Percentiles rank a stretch among this genome's conserved stretches.
phyloP scores from a whole-genome alignment of 768 basidiomycete genomes.

The Boletus vermiculosoides region DNA sequence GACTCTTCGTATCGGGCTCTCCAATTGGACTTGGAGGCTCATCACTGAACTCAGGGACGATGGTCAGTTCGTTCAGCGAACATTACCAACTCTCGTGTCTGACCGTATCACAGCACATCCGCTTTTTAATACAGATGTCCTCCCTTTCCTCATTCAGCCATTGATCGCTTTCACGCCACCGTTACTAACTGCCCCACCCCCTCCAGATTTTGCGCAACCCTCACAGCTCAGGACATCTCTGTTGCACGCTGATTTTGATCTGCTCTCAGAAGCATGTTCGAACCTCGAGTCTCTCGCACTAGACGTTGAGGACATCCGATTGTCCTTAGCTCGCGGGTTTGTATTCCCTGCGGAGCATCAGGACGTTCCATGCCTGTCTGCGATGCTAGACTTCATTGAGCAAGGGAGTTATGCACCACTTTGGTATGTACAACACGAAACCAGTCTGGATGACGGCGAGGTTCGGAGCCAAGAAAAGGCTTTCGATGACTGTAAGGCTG shows the following conservation, averaged over 20 bases:
- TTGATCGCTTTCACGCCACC: constrained; percentile 64
- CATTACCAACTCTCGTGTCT: background rate
- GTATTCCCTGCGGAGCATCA: constrained; percentile 57
- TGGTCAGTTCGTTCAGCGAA: constrained; percentile 40
- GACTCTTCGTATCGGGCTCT: constrained; percentile 60
- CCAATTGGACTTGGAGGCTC: constrained; percentile 76
- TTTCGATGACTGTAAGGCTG: constrained; percentile 82
- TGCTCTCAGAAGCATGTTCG: constrained; percentile 71
- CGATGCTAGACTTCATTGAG: constrained; percentile 74
- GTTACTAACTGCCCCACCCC: constrained; percentile 36
- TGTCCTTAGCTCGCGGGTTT: constrained; percentile 66
- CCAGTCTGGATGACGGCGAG: constrained; percentile 39
- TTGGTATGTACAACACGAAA: constrained; percentile 49
- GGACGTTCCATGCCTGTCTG: constrained; percentile 55
- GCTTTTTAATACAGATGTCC: constrained; percentile 58
- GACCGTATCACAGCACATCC: constrained; percentile 42
- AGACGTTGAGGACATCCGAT: constrained; percentile 74
- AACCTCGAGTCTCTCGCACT: constrained; percentile 74
- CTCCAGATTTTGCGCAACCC: constrained; percentile 39
- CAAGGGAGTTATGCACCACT: constrained; percentile 62
- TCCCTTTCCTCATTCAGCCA: constrained; percentile 60
- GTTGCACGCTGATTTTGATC: constrained; percentile 65
- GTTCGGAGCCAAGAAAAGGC: constrained; percentile 64
- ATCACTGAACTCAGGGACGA: constrained; percentile 75
- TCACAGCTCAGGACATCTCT: constrained; percentile 45